These are phyloP conservation scores for Boletus vermiculosoides DNA, from an alignment of 768 basidiomycete species.

Conservation along the genomic window DNA sequence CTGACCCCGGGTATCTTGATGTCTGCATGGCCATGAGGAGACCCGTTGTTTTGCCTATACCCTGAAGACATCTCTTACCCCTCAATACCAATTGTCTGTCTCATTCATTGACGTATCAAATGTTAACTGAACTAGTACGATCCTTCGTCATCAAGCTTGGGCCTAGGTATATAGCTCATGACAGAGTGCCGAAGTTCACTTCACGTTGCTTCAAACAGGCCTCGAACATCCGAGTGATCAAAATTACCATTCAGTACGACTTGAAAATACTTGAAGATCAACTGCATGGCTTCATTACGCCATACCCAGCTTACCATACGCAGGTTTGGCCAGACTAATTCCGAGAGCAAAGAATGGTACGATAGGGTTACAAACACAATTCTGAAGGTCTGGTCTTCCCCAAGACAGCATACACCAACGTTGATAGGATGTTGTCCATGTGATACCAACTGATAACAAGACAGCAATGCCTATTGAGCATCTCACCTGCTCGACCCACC, in stretches of 20 bases:
- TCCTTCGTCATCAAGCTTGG: background rate
- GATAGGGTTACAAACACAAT: background rate
- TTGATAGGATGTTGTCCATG: background rate
- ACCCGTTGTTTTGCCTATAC: slow-evolving; percentile 20
- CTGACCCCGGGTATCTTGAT: slow-evolving; percentile 23
- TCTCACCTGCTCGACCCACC: background rate
- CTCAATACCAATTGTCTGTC: background rate
- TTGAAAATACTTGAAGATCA: background rate
- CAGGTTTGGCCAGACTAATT: background rate
- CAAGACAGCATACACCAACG: background rate
- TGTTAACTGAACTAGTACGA: background rate
- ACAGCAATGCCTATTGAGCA: background rate
- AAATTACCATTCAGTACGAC: background rate
- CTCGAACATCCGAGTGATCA: background rate
- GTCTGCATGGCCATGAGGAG: slow-evolving; percentile 25
- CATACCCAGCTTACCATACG: background rate
- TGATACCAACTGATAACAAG: background rate
- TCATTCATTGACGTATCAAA: background rate
- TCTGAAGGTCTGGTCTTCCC: background rate
- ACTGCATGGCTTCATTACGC: background rate
- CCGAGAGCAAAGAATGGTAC: background rate
- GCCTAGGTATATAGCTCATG: background rate
- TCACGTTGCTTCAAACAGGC: background rate
- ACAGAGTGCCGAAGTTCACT: background rate
- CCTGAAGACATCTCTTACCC: slow-evolving; percentile 4